Base-by-base conservation (phyloP, 2,329 filamentous ascomycete genomes). In the Penicillium sp. region DNA sequence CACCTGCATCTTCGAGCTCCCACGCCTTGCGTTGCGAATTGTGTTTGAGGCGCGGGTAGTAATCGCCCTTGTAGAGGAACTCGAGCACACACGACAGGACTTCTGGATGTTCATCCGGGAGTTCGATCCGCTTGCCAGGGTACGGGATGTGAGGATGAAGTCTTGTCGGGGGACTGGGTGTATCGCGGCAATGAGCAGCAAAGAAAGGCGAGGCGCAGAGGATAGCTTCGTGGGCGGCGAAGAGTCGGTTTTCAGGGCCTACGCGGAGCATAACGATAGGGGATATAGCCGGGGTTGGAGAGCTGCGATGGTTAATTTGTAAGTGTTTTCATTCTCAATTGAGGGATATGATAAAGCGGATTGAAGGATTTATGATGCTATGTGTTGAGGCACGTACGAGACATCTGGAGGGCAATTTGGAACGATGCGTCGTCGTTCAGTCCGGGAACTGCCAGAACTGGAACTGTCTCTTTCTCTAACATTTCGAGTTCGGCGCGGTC, bases 61-160 rank as follows among this genome's bases (percentile, higher is more conserved):
- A 95, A 65, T 95, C 89, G 48, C 88, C 88, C 67, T 93, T 93
- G 75, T 93, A 93, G 39, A 95, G 79, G 53, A 84, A 95, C 61
- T 95, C 89, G 39, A 95, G 79, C 8, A 95, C 75, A 4, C 84
- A 88, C 6, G 86, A 93, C 65, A 95, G 89, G 56, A 94, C 82
- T 61, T 94, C 87, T 13, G 89, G 87, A 52, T 89, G 82, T 64
- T 95, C 89, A 43, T 90, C 80, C 1, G 86, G 83, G 2, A 95
- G 77, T 35, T 82, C 75, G 60, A 95, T 83, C 37, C 82, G 80
- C 67, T 86, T 88, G 59, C 71, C 73, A 32, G 62, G 60, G 11
- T 36, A 31, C 8, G 43, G 42, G 31, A 46, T 37, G 22, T 36
- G 37, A 6, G 36, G 40, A 13, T 41, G 41, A 2, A 37, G 14